Evolutionary conservation across 805 yeast genomes (phyloP), one percentile per base, ranked within the genome.

Genomic region (Alloascoidea africana): DNA sequence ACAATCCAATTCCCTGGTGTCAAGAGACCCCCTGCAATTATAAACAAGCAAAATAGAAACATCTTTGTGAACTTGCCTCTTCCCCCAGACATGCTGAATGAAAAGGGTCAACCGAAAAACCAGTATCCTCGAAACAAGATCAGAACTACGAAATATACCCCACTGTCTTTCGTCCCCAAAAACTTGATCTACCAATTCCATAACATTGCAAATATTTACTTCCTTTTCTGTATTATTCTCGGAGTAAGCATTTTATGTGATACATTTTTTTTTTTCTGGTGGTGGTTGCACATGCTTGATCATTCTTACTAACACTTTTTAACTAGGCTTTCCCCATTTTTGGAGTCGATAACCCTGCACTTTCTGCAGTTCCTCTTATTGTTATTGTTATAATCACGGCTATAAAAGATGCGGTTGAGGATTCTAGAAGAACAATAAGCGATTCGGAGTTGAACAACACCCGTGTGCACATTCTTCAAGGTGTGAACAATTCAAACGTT

Each of bases 241-340:
- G 78, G 79, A 4, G 40, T 35, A 35, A 5, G 37, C 32, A 35
- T 35, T 16, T 18, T 5, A 8, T 53, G 53, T 39, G 45, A 49
- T n/a, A 16, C 4, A 13, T 34, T 34, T n/a, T n/a, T n/a, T n/a
- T n/a, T n/a, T n/a, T n/a, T n/a, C n/a, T n/a, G n/a, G n/a, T n/a
- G n/a, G n/a, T n/a, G n/a, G n/a, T 57, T 82, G 82, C 64, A 60
- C 82, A 42, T 56, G 70, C 14, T 58, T 80, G 58, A 69, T 70
- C 49, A 70, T 82, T 41, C 53, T 82, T 43, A 89, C 91, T 42
- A n/a, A n/a, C n/a, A n/a, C n/a, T n/a, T n/a, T n/a, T n/a, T n/a
- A n/a, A n/a, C n/a, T n/a, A n/a, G n/a, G 80, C 60, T 11, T 68
- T 69, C 47, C 66, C 65, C 45, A 64, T 73, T 23, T 73, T 73